Conservation (phyloP, 2,329 filamentous ascomycete genomes). For the Aspergillus flavus region DNA sequence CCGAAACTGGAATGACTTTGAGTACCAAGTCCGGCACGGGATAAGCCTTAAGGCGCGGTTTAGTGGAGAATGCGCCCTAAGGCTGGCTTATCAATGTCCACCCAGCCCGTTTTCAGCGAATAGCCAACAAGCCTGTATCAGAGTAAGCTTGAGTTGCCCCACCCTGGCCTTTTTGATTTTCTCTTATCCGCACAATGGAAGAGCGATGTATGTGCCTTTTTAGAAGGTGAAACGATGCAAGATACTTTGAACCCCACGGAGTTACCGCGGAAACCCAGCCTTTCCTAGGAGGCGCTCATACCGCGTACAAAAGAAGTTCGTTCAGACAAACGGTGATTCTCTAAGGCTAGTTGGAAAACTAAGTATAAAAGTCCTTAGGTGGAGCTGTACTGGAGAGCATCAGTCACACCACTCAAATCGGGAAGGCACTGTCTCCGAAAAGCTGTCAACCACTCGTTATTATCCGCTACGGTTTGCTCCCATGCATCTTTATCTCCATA, state of each 20-base stretch:
- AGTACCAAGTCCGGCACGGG: neutral
- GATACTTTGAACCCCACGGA: neutral
- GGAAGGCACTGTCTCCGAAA: slow-evolving; percentile 10
- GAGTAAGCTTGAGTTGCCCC: neutral
- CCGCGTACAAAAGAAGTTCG: neutral
- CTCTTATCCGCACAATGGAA: neutral
- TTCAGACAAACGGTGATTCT: neutral
- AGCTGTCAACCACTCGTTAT: slow-evolving; percentile 18
- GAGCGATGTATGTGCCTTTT: neutral
- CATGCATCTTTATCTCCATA: slow-evolving; percentile 19
- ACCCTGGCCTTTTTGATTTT: neutral
- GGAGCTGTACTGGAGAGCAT: no score
- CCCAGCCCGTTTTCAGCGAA: neutral
- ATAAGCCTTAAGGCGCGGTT: neutral
- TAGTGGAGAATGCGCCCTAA: neutral
- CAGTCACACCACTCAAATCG: neutral
- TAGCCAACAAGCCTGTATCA: neutral
- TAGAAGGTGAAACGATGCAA: neutral
- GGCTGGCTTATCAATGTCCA: neutral
- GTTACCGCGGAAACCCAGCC: neutral
- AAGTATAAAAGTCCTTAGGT: neutral
- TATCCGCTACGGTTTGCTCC: slow-evolving; percentile 27
- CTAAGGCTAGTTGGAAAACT: neutral
- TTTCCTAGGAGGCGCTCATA: neutral
- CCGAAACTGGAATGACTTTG: neutral